Base-by-base conservation (phyloP, 441 rosid species). In the Gossypium gossypioides region DNA sequence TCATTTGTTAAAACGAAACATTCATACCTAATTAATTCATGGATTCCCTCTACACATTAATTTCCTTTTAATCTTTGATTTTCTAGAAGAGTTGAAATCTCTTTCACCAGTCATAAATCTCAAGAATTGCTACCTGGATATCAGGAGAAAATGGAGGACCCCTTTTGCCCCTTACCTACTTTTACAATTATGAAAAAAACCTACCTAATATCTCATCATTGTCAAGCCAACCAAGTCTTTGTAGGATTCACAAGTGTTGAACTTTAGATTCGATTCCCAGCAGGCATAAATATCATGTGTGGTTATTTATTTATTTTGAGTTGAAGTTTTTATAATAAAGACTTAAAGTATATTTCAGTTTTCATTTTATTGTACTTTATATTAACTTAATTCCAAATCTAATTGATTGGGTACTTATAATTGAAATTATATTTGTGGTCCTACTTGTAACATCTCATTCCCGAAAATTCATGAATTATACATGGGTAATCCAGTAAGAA, bases 11-110 rank as follows among this genome's bases (percentile, higher is more conserved):
- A n/a, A 48, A 13, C 22, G 8, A 5, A 51, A 51, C 21, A 4
- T 5, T 15, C 19, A 51, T 51, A 51, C 56, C 34, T 29, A 4
- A 27, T 16, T 50, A 50, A 51, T 51, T 51, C 56, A 51, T 6
- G 56, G 21, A 1, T 51, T 51, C 22, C 56, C 22, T 16, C n/a
- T 32, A 6, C 37, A 32, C 37, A 6, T 32, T 32, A 32, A 6
- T 32, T 32, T 6, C 37, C 59, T 4, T 16, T 25, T 40, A 18
- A 15, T 61, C 24, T 4, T 13, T 55, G 6, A 32, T 57, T 75
- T 66, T 40, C 51, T 44, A 34, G 59, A 63, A 51, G 16, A 42
- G 32, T 34, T 74, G 72, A 59, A 76, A 75, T 42, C 67, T 15
- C 27, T 76, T 42, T 37, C 5, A 29, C 40, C 57, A 16, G 29